phyloP scores from a whole-genome alignment of 1,284 basidiomycete species.

The Salmacisia buchloeana region DNA sequence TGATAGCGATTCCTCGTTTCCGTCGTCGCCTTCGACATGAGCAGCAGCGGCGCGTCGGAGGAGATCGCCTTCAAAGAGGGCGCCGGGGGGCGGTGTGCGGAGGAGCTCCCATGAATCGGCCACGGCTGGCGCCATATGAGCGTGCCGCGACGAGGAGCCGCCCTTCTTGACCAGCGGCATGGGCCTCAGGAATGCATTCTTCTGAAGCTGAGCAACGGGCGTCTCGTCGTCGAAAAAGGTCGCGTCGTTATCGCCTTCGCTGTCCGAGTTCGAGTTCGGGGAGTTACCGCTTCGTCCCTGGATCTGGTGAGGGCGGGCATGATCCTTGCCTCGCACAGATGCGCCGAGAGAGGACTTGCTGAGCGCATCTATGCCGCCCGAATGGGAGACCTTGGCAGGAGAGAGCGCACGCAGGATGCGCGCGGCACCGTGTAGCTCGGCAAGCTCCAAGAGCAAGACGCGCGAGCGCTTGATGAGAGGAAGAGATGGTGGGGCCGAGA shows the following conservation, averaged over 20 bases:
- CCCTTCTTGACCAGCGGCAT: not conserved
- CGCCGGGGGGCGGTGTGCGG: not conserved
- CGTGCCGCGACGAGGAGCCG: not conserved
- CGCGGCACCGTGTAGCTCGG: not conserved
- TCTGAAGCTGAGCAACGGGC: not conserved
- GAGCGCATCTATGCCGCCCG: not conserved
- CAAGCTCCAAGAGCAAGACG: not conserved
- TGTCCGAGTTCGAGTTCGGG: not conserved
- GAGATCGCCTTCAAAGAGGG: not conserved
- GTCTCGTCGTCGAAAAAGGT: not conserved
- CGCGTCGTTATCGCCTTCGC: not conserved
- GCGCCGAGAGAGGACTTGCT: not conserved
- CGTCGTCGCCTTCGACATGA: not conserved
- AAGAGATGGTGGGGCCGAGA: not conserved
- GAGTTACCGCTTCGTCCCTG: not conserved
- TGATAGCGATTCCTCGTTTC: not conserved
- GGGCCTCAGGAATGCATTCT: not conserved
- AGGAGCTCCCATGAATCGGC: not conserved
- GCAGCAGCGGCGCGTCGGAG: not conserved
- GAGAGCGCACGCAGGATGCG: not conserved
- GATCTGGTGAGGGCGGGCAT: not conserved
- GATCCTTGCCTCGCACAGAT: not conserved
- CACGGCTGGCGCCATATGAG: not conserved
- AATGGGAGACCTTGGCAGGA: not conserved
- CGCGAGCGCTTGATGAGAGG: not conserved